Evolutionary conservation across 2,329 filamentous ascomycete species (phyloP).

Genomic region (Ophiocordyceps polyrhachis-furcata): DNA sequence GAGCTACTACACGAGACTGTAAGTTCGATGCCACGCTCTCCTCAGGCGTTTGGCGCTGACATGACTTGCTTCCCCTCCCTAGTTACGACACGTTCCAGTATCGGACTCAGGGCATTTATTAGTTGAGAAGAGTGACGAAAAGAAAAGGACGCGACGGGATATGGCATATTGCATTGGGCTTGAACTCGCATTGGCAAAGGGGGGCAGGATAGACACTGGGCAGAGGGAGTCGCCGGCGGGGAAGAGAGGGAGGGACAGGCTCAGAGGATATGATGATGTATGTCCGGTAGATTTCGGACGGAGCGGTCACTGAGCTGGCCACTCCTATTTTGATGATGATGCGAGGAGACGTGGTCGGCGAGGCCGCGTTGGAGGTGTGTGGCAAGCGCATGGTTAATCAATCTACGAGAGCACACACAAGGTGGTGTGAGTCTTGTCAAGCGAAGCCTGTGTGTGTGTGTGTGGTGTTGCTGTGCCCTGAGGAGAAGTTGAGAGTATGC

Average conservation of each 20-base stretch:
- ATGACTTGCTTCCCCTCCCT: not conserved
- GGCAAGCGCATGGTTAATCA: too few relatives aligned
- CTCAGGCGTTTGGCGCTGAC: not conserved
- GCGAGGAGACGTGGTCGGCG: not conserved
- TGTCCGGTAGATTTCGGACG: not conserved
- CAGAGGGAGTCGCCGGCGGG: not conserved
- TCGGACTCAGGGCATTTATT: conserved; percentile 75
- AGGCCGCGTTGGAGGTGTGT: not conserved
- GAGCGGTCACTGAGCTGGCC: not conserved
- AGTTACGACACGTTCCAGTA: conserved; percentile 80
- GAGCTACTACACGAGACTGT: conserved; percentile 76
- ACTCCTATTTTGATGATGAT: not conserved
- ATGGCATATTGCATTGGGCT: not conserved
- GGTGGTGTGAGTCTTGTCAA: too few relatives aligned
- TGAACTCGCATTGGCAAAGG: not conserved
- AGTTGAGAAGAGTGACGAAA: conserved; percentile 6
- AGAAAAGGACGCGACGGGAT: not conserved
- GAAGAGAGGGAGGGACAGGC: not conserved
- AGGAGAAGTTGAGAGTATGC: too few relatives aligned
- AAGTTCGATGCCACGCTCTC: conserved; percentile 17
- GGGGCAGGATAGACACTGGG: not conserved
- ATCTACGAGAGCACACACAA: too few relatives aligned
- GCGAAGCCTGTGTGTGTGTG: too few relatives aligned
- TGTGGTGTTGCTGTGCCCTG: too few relatives aligned
- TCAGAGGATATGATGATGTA: not conserved